Percentiles rank a stretch among this genome's conserved stretches.
phyloP scores from a whole-genome alignment of 2,329 filamentous ascomycete genomes.

The Pyrenochaeta sp. region DNA sequence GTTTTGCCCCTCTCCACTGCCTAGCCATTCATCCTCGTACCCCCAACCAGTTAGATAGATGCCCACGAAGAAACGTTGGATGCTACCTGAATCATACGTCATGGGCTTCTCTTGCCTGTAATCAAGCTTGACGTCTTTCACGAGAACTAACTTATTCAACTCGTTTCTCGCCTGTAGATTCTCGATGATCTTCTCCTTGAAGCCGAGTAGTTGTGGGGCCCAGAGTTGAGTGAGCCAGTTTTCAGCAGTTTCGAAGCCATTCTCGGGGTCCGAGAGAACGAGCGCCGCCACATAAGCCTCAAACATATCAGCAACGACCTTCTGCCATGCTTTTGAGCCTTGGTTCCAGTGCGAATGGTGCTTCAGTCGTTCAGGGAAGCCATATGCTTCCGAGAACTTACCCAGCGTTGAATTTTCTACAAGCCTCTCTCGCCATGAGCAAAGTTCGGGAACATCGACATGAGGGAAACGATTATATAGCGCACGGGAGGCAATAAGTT shows the following conservation, averaged over 20 bases:
- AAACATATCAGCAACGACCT: constrained; percentile 86
- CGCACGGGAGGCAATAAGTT: constrained; percentile 77
- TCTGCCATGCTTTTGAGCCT: constrained; percentile 57
- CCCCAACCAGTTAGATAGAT: constrained; percentile 75
- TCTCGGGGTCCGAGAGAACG: constrained; percentile 69
- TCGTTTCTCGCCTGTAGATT: constrained; percentile 51
- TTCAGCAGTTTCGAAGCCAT: constrained; percentile 69
- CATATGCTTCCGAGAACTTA: constrained; percentile 74
- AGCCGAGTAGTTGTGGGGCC: constrained; percentile 55
- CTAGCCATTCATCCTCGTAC: constrained; percentile 68
- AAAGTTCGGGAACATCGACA: constrained; percentile 72
- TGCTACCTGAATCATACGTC: constrained; percentile 58
- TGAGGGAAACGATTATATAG: constrained; percentile 76
- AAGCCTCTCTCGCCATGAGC: constrained; percentile 79
- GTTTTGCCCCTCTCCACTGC: constrained; percentile 68
- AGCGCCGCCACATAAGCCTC: constrained; percentile 88
- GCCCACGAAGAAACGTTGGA: constrained; percentile 69
- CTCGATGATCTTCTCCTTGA: constrained; percentile 43
- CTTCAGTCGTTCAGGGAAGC: constrained; percentile 70
- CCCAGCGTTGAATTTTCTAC: constrained; percentile 83
- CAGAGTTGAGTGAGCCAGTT: constrained; percentile 80
- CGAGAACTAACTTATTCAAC: constrained; percentile 47
- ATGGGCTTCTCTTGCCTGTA: constrained; percentile 62
- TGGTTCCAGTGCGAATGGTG: constrained; percentile 53
- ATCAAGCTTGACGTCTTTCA: constrained; percentile 45